A percentile compares a stretch with the other conserved stretches of the same genome.
These are phyloP conservation scores for Termitomyces sp. DNA, from an alignment of 768 basidiomycete species.

Conservation along the genomic window DNA sequence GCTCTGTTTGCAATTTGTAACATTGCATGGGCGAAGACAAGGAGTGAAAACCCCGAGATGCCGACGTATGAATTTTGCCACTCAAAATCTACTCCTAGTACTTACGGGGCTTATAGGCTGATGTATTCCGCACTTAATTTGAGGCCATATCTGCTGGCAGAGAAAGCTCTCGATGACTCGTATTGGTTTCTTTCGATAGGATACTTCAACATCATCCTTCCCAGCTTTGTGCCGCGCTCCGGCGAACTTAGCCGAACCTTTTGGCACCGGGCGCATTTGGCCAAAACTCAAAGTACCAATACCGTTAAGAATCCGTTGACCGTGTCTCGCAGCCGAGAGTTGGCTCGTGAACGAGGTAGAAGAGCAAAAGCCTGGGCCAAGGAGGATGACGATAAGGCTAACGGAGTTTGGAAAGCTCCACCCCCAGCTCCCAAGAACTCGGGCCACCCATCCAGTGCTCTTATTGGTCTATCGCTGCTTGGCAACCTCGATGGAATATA, in stretches of 20 bases:
- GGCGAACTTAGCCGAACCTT: conserved; percentile 46
- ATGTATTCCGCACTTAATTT: conserved; percentile 88
- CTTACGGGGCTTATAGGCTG: conserved; percentile 41
- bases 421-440: conserved; percentile 16
- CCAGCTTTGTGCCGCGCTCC: conserved; percentile 60
- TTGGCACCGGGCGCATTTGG: conserved; percentile 72
- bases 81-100: not conserved
- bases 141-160: conserved; percentile 53
- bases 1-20: conserved; percentile 76
- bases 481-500: conserved; percentile 85
- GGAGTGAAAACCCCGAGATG: conserved; percentile 40
- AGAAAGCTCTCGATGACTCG: conserved; percentile 49
- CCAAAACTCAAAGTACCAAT: conserved; percentile 66
- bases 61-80: conserved; percentile 43
- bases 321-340: conserved; percentile 57
- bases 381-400: conserved; percentile 68
- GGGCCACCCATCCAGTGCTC: conserved; percentile 52
- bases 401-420: conserved; percentile 38
- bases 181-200: conserved; percentile 84
- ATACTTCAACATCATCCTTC: conserved; percentile 81
- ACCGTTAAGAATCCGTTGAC: conserved; percentile 65
- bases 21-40: conserved; percentile 66
- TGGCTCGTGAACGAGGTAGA: conserved; percentile 61
- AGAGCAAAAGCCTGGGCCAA: conserved; percentile 68
- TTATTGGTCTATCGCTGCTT: conserved; percentile 80